Evolutionary conservation across 495 filamentous ascomycete species (phyloP).

Genomic region (Neurospora africana): DNA sequence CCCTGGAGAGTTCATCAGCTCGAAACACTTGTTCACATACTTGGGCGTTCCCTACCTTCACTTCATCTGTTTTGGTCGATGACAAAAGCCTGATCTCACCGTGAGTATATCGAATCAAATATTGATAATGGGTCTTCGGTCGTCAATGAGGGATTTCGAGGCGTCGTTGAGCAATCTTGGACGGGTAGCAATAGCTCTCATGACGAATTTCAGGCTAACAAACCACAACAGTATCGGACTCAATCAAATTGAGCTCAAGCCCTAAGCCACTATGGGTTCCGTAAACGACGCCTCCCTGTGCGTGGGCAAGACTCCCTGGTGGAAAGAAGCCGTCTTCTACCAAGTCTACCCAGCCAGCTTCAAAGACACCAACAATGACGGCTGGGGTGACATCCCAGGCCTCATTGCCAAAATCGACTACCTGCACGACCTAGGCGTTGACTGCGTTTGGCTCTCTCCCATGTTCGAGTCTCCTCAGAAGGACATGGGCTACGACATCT

Average conservation of each 20-base stretch:
- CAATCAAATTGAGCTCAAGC: not conserved
- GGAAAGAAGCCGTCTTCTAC: constrained; percentile 43
- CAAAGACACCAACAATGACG: constrained; percentile 57
- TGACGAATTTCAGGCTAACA: not conserved
- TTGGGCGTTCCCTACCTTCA: not conserved
- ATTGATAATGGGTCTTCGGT: not conserved
- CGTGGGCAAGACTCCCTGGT: constrained; percentile 2
- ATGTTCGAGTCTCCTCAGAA: constrained; percentile 56
- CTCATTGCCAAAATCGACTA: constrained; percentile 57
- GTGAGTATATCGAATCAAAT: not conserved
- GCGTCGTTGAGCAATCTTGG: not conserved
- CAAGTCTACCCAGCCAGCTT: constrained; percentile 50
- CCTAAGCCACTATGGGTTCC: not conserved
- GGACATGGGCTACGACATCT: constrained; percentile 60
- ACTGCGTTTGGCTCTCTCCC: constrained; percentile 60
- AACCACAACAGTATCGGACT: not conserved
- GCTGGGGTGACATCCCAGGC: constrained; percentile 57
- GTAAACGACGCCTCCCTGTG: not conserved
- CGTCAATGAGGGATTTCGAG: not conserved
- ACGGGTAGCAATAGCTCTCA: not conserved
- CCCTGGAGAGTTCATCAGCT: not conserved
- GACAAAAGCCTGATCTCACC: not conserved
- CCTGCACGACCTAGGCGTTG: constrained; percentile 50
- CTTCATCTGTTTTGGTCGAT: not conserved
- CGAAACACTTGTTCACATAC: not conserved